Evolutionary conservation across 352 stramenopile species (phyloP).

Genomic region (Phytophthora citricola): DNA sequence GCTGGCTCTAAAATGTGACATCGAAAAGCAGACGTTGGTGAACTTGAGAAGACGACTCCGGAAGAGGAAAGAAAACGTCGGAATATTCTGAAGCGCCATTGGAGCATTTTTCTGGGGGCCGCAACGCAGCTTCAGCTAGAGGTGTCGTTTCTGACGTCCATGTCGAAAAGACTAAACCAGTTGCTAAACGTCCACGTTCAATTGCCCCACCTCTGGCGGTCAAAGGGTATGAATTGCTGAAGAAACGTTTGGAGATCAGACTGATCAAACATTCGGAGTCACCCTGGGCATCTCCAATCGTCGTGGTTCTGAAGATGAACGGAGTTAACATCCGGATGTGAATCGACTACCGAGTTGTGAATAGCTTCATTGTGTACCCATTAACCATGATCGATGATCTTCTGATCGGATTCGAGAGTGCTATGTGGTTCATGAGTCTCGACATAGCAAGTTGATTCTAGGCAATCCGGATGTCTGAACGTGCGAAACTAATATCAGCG

Average conservation of each 20-base stretch:
- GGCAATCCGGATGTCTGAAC: neutral
- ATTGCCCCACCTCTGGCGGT: neutral
- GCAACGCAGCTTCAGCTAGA: neutral
- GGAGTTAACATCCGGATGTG: slow-evolving; percentile 15
- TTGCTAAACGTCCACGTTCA: neutral
- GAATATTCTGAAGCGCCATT: neutral
- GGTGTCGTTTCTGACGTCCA: neutral
- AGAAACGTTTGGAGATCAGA: slow-evolving; percentile 3
- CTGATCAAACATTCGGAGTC: slow-evolving; percentile 3
- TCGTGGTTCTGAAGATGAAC: slow-evolving; percentile 16
- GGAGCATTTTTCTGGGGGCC: neutral
- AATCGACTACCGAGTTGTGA: slow-evolving; percentile 32
- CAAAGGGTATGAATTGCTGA: slow-evolving; percentile 10
- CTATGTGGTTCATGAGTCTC: neutral
- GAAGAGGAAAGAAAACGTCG: neutral
- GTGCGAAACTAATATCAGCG: neutral
- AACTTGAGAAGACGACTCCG: neutral
- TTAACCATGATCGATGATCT: slow-evolving; percentile 33
- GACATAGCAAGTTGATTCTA: neutral
- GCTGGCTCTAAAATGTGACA: neutral
- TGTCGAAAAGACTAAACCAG: neutral
- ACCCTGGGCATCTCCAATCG: neutral
- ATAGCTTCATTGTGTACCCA: slow-evolving; percentile 25
- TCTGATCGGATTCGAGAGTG: slow-evolving; percentile 11
- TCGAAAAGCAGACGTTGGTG: neutral